A percentile compares a stretch with the other conserved stretches of the same genome.
These are phyloP conservation scores for Penicillium longicatenatum DNA, from an alignment of 495 filamentous ascomycete genomes.

Conservation along the genomic window DNA sequence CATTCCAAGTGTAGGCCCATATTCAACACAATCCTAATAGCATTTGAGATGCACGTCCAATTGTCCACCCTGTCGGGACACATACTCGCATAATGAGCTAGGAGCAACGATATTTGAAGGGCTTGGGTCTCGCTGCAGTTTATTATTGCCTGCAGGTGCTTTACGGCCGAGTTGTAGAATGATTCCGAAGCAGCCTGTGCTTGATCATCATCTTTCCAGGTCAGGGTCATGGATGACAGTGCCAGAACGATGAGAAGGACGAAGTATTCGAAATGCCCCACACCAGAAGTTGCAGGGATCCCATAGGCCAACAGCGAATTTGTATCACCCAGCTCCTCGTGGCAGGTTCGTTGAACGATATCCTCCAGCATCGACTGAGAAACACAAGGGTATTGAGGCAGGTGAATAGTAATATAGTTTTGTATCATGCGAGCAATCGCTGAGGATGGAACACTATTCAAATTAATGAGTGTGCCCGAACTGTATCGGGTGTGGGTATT, in stretches of 20 bases:
- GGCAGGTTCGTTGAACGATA: neutral
- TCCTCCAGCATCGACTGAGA: too few relatives aligned
- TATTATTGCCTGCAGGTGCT: neutral
- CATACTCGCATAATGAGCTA: neutral
- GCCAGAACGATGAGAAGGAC: neutral
- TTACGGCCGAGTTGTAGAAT: neutral
- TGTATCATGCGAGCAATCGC: too few relatives aligned
- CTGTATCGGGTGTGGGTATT: too few relatives aligned
- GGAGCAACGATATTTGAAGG: neutral
- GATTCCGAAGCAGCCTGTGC: neutral
- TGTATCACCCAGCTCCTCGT: too few relatives aligned
- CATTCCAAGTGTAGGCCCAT: neutral
- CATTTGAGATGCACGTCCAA: slow-evolving; percentile 1
- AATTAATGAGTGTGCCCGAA: too few relatives aligned
- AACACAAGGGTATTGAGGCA: too few relatives aligned
- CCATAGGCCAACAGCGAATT: too few relatives aligned
- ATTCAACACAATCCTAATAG: neutral
- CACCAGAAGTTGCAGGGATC: too few relatives aligned
- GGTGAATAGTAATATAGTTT: too few relatives aligned
- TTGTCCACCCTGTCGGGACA: neutral
- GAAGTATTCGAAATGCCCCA: neutral
- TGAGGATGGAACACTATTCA: too few relatives aligned
- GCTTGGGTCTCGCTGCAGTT: neutral
- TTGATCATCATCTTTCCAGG: neutral
- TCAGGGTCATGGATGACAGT: neutral